These are phyloP conservation scores for Neophaeococcomyces aloes DNA, from an alignment of 2,329 filamentous ascomycete species.

Conservation along the genomic window DNA sequence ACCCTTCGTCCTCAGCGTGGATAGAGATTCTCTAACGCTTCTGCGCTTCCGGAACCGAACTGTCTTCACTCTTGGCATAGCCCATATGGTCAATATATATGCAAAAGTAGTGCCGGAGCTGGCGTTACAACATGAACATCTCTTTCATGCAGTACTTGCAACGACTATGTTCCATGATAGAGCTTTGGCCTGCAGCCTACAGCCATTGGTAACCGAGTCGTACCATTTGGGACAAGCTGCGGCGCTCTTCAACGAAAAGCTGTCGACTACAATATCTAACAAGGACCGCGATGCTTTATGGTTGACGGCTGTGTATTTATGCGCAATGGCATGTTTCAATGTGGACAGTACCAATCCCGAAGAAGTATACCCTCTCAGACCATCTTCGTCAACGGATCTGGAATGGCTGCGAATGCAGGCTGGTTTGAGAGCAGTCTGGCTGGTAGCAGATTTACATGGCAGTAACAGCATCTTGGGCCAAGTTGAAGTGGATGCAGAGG, in stretches of 20 bases:
- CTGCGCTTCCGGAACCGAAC: slow-evolving; percentile 14
- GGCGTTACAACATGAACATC: background rate
- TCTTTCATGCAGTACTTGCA: slow-evolving; percentile 40
- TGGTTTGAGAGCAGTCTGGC: slow-evolving; percentile 47
- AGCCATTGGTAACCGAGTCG: slow-evolving; percentile 29
- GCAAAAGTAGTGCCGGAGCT: slow-evolving; percentile 10
- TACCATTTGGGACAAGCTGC: slow-evolving; percentile 37
- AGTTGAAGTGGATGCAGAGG: background rate
- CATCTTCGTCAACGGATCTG: slow-evolving; percentile 36
- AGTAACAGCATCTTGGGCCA: slow-evolving; percentile 34
- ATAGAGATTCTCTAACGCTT: background rate
- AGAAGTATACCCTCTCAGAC: slow-evolving; percentile 47
- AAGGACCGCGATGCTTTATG: slow-evolving; percentile 38
- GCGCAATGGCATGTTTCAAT: slow-evolving; percentile 32
- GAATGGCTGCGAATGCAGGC: slow-evolving; percentile 50
- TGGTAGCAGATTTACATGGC: slow-evolving; percentile 40
- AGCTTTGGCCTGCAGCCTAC: slow-evolving; percentile 24
- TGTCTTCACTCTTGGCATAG: slow-evolving; percentile 14
- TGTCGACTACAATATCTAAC: slow-evolving; percentile 19
- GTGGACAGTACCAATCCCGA: slow-evolving; percentile 32
- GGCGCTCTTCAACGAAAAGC: slow-evolving; percentile 29
- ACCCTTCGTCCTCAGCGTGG: background rate
- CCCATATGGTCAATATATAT: slow-evolving; percentile 5
- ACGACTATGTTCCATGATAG: slow-evolving; percentile 46
- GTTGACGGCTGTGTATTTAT: slow-evolving; percentile 37